phyloP scores from a whole-genome alignment of 2,329 filamentous ascomycete genomes.

The Talaromyces sp. region DNA sequence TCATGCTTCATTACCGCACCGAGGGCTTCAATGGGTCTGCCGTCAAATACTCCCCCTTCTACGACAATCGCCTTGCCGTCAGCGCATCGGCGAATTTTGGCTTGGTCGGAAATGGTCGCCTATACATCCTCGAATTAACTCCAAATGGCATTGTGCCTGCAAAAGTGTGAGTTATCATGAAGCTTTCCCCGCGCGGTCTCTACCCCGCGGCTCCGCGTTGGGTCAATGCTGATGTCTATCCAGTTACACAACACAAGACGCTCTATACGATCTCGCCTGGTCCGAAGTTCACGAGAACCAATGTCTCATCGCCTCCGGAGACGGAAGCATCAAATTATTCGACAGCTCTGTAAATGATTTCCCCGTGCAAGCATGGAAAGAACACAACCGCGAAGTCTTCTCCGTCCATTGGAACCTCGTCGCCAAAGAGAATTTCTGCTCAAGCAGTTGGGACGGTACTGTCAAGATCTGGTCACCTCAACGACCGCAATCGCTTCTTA shows the following conservation, averaged over 20 bases:
- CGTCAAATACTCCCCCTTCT: slow-evolving; percentile 98
- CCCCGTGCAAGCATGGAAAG: slow-evolving; percentile 86
- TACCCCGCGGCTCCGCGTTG: slow-evolving; percentile 10
- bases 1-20: slow-evolving; percentile 91
- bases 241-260: slow-evolving; percentile 95
- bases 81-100: slow-evolving; percentile 92
- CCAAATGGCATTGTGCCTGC: slow-evolving; percentile 78
- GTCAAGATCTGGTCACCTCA: slow-evolving; percentile 94
- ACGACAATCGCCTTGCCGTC: slow-evolving; percentile 89
- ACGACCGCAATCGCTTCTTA: slow-evolving; percentile 69
- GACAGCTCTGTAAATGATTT: slow-evolving; percentile 78
- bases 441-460: slow-evolving; percentile 92
- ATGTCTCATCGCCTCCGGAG: slow-evolving; percentile 80
- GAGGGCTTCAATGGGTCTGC: slow-evolving; percentile 93
- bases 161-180: slow-evolving; percentile 61
- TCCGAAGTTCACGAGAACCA: slow-evolving; percentile 97
- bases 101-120: slow-evolving; percentile 84
- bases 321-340: slow-evolving; percentile 92
- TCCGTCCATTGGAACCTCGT: slow-evolving; percentile 89
- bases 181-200: neutral
- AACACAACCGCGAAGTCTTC: slow-evolving; percentile 91
- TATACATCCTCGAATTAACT: slow-evolving; percentile 81
- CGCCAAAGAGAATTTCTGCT: slow-evolving; percentile 84
- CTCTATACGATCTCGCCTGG: slow-evolving; percentile 92
- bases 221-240: neutral